Evolutionary conservation across 495 filamentous ascomycete genomes (phyloP).

Genomic region (Penicillium dipodomyicola): DNA sequence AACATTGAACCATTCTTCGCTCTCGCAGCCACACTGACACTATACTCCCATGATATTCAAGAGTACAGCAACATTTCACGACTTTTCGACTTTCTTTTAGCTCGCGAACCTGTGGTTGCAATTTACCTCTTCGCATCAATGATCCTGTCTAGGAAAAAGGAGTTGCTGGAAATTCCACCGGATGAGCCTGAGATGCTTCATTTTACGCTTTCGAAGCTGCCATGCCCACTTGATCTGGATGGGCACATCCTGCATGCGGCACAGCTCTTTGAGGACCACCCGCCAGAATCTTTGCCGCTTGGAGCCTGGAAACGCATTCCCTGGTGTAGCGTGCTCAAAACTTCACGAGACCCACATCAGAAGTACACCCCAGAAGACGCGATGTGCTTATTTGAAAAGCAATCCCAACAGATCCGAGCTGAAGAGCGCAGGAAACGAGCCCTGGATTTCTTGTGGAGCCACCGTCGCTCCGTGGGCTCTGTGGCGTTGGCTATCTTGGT

Average conservation of each 20-base stretch:
- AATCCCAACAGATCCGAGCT: constrained; percentile 64
- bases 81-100: constrained; percentile 86
- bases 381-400: constrained; percentile 60
- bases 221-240: constrained; percentile 80
- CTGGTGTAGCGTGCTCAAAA: constrained; percentile 77
- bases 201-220: constrained; percentile 82
- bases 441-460: constrained; percentile 54
- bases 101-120: constrained; percentile 77
- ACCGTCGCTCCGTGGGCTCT: constrained; percentile 55
- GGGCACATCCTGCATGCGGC: constrained; percentile 63
- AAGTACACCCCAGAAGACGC: constrained; percentile 59
- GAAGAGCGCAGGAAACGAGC: constrained; percentile 56
- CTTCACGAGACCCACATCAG: constrained; percentile 52
- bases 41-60: constrained; percentile 95
- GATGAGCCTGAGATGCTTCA: constrained; percentile 96
- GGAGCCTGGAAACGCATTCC: constrained; percentile 70
- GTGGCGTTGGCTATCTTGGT: constrained; percentile 63
- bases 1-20: constrained; percentile 87
- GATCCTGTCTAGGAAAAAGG: constrained; percentile 70
- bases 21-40: constrained; percentile 80
- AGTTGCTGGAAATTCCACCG: constrained; percentile 74
- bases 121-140: constrained; percentile 92
- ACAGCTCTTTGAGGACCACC: constrained; percentile 59
- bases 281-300: constrained; percentile 66
- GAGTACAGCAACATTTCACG: constrained; percentile 83